phyloP scores from a whole-genome alignment of 306 rosid species.

The Phaseolus lunatus region DNA sequence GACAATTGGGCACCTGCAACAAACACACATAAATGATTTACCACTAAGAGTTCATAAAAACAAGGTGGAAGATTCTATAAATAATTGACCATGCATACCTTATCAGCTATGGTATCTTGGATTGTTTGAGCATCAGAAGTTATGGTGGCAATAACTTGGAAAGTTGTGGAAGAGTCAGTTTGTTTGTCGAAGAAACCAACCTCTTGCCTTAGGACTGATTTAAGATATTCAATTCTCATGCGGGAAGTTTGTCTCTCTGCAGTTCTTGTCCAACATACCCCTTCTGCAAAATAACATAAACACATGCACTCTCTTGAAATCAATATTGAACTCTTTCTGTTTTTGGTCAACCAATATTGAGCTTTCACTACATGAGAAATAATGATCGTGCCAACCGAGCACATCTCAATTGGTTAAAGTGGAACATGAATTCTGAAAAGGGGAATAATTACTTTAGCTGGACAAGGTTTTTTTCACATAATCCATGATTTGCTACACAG shows the following conservation, averaged over 20 bases:
- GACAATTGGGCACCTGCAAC: constrained; percentile 60
- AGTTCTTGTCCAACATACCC: constrained; percentile 83
- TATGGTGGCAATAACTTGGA: constrained; percentile 70
- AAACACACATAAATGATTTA: constrained; percentile 25
- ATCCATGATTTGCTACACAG: constrained; percentile 5
- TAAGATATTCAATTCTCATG: constrained; percentile 70
- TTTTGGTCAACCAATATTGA: background rate
- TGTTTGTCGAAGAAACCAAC: constrained; percentile 75
- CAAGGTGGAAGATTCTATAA: background rate
- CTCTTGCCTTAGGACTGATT: constrained; percentile 74
- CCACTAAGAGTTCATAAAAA: background rate
- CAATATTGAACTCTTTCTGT: background rate
- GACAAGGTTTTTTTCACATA: background rate
- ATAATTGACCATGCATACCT: constrained; percentile 46
- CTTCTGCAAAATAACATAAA: constrained; percentile 57
- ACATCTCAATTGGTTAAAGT: constrained; percentile 6
- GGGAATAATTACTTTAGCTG: background rate
- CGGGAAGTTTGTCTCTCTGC: constrained; percentile 81
- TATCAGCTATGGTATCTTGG: constrained; percentile 75
- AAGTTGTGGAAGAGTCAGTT: constrained; percentile 62
- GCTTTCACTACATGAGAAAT: background rate
- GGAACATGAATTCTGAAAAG: background rate
- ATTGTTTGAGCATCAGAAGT: constrained; percentile 78
- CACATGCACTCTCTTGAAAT: constrained; percentile 32
- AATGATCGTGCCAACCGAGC: background rate